Percentiles rank a stretch among this genome's conserved stretches.
Conservation (phyloP, 2,329 filamentous ascomycete genomes). For the Intubia oerlemansii region DNA sequence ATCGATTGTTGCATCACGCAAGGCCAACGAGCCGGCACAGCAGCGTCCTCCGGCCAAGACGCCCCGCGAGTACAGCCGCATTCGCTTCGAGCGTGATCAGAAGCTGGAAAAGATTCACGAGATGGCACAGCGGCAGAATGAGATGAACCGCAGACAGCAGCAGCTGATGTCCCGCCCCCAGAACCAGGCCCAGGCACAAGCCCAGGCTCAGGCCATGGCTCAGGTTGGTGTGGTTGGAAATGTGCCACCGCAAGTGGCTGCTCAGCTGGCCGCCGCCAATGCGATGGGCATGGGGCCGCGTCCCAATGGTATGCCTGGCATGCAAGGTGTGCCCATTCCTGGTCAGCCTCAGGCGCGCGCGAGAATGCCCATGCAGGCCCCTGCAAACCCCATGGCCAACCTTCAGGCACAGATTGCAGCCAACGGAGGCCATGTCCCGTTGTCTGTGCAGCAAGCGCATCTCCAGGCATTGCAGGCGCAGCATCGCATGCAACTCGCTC, state of each 20-base stretch:
- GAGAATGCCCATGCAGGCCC: slow-evolving; percentile 31
- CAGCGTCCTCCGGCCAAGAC: slow-evolving; percentile 40
- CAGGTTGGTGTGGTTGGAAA: slow-evolving; percentile 15
- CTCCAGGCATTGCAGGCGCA: slow-evolving; percentile 39
- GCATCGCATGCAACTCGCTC: slow-evolving; percentile 33
- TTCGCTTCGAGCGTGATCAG: slow-evolving; percentile 75
- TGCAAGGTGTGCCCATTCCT: slow-evolving; percentile 17
- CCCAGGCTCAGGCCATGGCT: slow-evolving; percentile 17
- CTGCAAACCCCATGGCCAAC: slow-evolving; percentile 18
- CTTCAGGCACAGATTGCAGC: slow-evolving; percentile 27
- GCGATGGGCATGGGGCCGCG: slow-evolving; percentile 16
- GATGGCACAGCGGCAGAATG: slow-evolving; percentile 37
- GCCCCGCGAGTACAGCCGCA: slow-evolving; percentile 72
- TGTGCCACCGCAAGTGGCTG: slow-evolving; percentile 19
- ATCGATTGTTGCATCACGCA: slow-evolving; percentile 58
- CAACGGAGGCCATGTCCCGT: slow-evolving; percentile 26
- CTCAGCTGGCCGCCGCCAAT: slow-evolving; percentile 15
- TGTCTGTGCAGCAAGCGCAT: slow-evolving; percentile 46
- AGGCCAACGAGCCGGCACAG: slow-evolving; percentile 44
- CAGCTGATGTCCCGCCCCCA: slow-evolving; percentile 4
- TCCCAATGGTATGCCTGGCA: slow-evolving; percentile 19
- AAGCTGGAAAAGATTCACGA: slow-evolving; percentile 37
- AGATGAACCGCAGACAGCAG: slow-evolving; percentile 21
- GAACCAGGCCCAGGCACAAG: slow-evolving; percentile 21
- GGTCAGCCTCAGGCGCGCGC: slow-evolving; percentile 28